These are phyloP conservation scores for Polygonum maritimum DNA, from an alignment of 148 eudicot species.

Conservation along the genomic window DNA sequence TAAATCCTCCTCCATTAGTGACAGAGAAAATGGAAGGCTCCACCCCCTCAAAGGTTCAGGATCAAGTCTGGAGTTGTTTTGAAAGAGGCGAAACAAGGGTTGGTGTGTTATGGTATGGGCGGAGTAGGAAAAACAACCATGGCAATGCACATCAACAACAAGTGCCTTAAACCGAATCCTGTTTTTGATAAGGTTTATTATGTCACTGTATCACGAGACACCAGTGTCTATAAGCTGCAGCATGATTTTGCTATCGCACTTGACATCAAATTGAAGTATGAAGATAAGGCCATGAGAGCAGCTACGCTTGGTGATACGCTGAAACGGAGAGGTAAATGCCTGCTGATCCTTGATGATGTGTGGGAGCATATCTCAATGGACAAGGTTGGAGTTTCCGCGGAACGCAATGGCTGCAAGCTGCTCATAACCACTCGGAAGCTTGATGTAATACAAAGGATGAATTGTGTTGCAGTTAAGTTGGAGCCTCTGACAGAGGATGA, in stretches of 20 bases:
- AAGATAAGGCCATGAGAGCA: slow-evolving; percentile 15
- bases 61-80: not conserved
- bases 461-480: slow-evolving; percentile 1
- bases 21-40: not conserved
- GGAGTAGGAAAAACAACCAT: slow-evolving; percentile 26
- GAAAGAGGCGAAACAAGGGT: not conserved
- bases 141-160: slow-evolving; percentile 19
- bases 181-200: not conserved
- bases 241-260: slow-evolving; percentile 21
- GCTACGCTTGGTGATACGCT: not conserved
- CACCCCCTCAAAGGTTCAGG: not conserved
- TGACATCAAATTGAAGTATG: slow-evolving; percentile 14
- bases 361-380: slow-evolving; percentile 19
- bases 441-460: slow-evolving; percentile 21
- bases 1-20: not conserved
- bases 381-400: slow-evolving; percentile 21
- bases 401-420: slow-evolving; percentile 18
- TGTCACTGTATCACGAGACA: slow-evolving; percentile 20
- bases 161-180: not conserved
- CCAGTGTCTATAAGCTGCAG: slow-evolving; percentile 12
- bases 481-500: slow-evolving; percentile 18
- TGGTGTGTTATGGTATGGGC: slow-evolving; percentile 20
- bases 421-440: slow-evolving; percentile 21
- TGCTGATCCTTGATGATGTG: slow-evolving; percentile 1
- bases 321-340: slow-evolving; percentile 15